Evolutionary conservation across 1,284 basidiomycete genomes (phyloP).

Genomic region (Ceratobasidium sp.): DNA sequence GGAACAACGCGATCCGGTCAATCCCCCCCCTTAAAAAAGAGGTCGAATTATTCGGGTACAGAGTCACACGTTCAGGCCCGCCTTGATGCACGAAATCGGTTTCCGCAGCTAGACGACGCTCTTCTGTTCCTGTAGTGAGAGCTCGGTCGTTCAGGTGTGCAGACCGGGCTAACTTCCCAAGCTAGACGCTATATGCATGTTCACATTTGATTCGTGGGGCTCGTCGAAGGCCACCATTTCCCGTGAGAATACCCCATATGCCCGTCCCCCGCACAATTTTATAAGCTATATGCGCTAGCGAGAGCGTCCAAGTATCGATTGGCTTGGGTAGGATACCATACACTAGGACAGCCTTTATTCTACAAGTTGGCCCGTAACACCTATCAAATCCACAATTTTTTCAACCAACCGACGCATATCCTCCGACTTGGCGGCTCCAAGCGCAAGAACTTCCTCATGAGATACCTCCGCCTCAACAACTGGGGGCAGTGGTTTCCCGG

Average conservation of each 20-base stretch:
- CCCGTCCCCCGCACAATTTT: not conserved
- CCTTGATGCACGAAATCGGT: not conserved
- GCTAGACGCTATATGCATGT: not conserved
- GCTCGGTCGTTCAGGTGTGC: not conserved
- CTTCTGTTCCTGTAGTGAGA: conserved; percentile 5
- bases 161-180: not conserved
- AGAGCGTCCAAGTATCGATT: not conserved
- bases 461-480: conserved; percentile 69
- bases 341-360: conserved; percentile 9
- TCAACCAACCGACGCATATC: conserved; percentile 77
- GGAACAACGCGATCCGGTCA: not conserved
- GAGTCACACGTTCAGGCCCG: not conserved
- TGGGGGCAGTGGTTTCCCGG: conserved; percentile 65
- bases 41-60: not conserved
- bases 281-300: conserved; percentile 25
- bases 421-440: conserved; percentile 77
- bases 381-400: conserved; percentile 66
- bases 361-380: conserved; percentile 30
- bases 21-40: not conserved
- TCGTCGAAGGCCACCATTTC: not conserved
- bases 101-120: not conserved
- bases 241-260: not conserved
- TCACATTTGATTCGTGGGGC: not conserved
- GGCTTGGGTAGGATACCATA: not conserved
- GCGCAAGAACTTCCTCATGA: conserved; percentile 84